phyloP scores from a whole-genome alignment of 1,284 basidiomycete genomes.

The Athelia sp. region DNA sequence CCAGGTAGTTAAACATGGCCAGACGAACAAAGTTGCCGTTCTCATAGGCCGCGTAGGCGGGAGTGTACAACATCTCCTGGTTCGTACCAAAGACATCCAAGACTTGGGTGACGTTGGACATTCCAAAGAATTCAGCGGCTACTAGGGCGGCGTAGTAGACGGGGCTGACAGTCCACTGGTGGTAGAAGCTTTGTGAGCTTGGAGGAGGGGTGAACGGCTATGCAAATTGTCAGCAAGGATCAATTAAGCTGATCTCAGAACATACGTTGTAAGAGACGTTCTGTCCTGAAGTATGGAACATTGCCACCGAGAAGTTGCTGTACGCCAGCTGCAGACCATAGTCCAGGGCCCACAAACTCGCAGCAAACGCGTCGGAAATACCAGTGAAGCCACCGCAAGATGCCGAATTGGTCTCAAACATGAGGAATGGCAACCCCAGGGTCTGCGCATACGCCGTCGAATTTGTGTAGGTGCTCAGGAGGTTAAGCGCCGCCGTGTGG shows the following conservation, averaged over 20 bases:
- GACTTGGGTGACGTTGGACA: constrained; percentile 34
- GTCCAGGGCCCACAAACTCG: constrained; percentile 42
- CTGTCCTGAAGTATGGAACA: constrained; percentile 36
- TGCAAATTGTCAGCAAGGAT: neutral
- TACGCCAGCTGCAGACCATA: constrained; percentile 32
- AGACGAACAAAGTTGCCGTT: constrained; percentile 36
- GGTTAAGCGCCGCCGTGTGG: constrained; percentile 42
- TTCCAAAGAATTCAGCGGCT: constrained; percentile 43
- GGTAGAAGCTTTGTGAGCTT: constrained; percentile 30
- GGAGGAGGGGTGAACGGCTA: constrained; percentile 30
- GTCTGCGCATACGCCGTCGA: constrained; percentile 39
- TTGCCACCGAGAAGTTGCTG: constrained; percentile 29
- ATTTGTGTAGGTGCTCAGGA: constrained; percentile 48
- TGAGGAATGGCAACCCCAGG: constrained; percentile 47
- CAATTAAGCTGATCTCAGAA: neutral
- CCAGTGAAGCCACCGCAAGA: constrained; percentile 62
- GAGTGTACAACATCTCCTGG: constrained; percentile 33
- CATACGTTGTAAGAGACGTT: constrained; percentile 37
- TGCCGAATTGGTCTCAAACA: constrained; percentile 74
- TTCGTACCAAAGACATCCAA: constrained; percentile 29
- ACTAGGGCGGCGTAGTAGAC: constrained; percentile 44
- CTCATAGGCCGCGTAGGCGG: constrained; percentile 51
- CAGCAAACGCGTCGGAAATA: constrained; percentile 32
- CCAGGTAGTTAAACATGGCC: constrained; percentile 49
- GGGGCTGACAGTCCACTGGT: constrained; percentile 33